Evolutionary conservation across 176 grass and related monocot species (phyloP), one percentile per base, ranked within the genome.

Genomic region (Rhynchospora pubera): DNA sequence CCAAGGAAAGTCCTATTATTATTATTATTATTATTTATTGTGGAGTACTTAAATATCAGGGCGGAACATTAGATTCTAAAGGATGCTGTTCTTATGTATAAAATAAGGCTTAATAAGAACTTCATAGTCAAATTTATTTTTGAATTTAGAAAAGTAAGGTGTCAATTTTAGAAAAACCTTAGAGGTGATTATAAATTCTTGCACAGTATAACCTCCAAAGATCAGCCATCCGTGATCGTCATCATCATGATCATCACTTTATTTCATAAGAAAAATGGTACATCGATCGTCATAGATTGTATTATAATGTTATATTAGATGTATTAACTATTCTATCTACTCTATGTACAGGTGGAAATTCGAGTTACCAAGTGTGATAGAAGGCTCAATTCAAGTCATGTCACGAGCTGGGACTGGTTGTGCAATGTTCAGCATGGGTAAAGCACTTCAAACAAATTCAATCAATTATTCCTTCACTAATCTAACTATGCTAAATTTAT

Each of bases 351-450:
- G 92, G 86, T 94, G 95, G 92, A 85, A 91, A 51, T 45, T 94
- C 14, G 88, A 89, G 85, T 92, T 90, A 81, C 95, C 95, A 18
- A 88, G 78, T 78, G 89, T 97, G 66, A 57, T 97, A 6, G 84
- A 97, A 19, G 92, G 88, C 8, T 94, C 92, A 2, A 85, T 97
- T 58, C 50, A 88, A 80, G 83, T 97, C 78, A 97, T 97, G 88
- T 91, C 92, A 44, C 90, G 57, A 77, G 90, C 92, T 3, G 95
- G 92, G 0, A 85, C 91, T 16, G 95, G 90, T 6, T 87, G 92
- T 21, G 62, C 85, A 62, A 94, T 97, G 95, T 97, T 97, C 48
- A 93, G 92, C 94, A 89, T 94, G 81, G 94, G 94, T 97, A 77
- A 47, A 79, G 8, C 13, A 74, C 46, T 53, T 53, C 8, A 70